A percentile compares a stretch with the other conserved stretches of the same genome.
Evolutionary conservation across 1,284 basidiomycete species (phyloP).

Genomic region (Malassezia vespertilionis): DNA sequence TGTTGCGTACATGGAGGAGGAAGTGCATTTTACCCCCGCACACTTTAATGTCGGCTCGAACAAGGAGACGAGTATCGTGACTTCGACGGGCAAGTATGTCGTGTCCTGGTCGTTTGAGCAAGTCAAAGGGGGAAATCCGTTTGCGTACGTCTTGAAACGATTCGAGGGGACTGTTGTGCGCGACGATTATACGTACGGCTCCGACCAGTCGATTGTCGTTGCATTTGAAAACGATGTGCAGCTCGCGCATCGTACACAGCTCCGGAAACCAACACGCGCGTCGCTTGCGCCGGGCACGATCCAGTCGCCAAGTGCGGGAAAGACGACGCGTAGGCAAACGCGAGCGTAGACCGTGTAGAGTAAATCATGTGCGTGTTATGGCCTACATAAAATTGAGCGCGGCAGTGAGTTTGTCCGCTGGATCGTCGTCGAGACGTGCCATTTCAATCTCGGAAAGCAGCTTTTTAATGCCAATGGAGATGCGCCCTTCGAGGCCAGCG

Average conservation of each 20-base stretch:
- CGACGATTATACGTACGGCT: slow-evolving; percentile 51
- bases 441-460: slow-evolving; percentile 85
- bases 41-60: slow-evolving; percentile 73
- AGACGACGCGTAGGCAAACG: slow-evolving; percentile 4
- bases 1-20: slow-evolving; percentile 83
- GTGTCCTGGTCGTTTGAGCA: slow-evolving; percentile 76
- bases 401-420: slow-evolving; percentile 48
- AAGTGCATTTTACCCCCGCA: slow-evolving; percentile 81
- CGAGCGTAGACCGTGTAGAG: not conserved
- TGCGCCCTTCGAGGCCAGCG: slow-evolving; percentile 57
- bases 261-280: slow-evolving; percentile 68
- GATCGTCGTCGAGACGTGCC: slow-evolving; percentile 66
- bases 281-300: slow-evolving; percentile 10
- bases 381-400: slow-evolving; percentile 26
- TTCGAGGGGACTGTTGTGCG: slow-evolving; percentile 35
- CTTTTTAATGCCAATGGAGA: slow-evolving; percentile 77
- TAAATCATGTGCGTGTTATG: not conserved
- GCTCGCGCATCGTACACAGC: slow-evolving; percentile 80
- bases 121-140: slow-evolving; percentile 77
- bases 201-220: slow-evolving; percentile 86
- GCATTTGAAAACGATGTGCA: slow-evolving; percentile 88
- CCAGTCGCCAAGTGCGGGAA: slow-evolving; percentile 1
- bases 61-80: slow-evolving; percentile 88
- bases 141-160: slow-evolving; percentile 91
- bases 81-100: slow-evolving; percentile 87